phyloP scores from a whole-genome alignment of 2,329 filamentous ascomycete genomes.

The Penicillium sp. region DNA sequence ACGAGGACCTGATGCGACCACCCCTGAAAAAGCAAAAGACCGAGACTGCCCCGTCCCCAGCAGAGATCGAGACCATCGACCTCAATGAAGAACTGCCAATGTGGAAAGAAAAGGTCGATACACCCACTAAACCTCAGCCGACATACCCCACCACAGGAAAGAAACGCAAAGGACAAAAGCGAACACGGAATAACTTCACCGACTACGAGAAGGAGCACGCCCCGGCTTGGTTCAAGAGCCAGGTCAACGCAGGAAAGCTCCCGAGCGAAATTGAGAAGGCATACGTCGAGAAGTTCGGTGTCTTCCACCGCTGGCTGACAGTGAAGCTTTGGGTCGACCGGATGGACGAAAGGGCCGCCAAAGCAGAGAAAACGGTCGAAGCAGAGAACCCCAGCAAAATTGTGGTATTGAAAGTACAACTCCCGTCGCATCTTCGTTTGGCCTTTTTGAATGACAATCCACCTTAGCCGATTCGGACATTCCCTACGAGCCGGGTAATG shows the following conservation, averaged over 20 bases:
- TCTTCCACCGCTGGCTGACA: neutral
- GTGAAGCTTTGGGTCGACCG: constrained; percentile 1
- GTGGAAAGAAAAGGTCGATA: neutral
- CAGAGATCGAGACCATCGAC: neutral
- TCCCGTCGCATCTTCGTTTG: neutral
- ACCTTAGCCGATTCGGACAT: neutral
- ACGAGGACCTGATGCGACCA: neutral
- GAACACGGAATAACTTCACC: constrained; percentile 5
- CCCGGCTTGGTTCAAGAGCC: neutral
- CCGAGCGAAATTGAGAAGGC: neutral
- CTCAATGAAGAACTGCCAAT: neutral
- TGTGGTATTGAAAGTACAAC: constrained; percentile 1
- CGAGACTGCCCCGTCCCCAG: neutral
- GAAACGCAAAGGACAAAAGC: neutral
- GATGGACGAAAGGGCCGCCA: neutral
- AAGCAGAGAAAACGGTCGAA: neutral
- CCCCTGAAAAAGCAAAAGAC: neutral
- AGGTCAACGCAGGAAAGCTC: neutral
- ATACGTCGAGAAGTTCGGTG: neutral
- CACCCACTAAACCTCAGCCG: neutral
- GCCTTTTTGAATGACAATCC: neutral
- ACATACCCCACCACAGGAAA: neutral
- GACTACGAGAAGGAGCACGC: constrained; percentile 1
- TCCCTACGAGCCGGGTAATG: neutral
- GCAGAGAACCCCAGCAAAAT: neutral